Evolutionary conservation across 371 early-diverging fungal species (phyloP).

Genomic region (Apophysomyces variabilis): DNA sequence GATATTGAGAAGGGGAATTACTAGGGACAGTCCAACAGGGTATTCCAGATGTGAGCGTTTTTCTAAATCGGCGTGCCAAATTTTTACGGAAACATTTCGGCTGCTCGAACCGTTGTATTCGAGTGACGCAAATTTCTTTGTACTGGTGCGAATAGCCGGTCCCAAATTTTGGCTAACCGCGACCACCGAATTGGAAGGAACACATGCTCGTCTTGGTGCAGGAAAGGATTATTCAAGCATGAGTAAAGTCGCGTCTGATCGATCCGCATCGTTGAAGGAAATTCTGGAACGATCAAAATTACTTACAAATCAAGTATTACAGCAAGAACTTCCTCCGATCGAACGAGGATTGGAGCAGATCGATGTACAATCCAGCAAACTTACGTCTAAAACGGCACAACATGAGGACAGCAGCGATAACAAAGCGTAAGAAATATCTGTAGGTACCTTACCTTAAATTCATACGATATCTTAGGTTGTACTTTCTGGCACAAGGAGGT

Average conservation of each 20-base stretch:
- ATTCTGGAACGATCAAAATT: conserved; percentile 45
- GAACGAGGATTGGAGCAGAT: conserved; percentile 50
- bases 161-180: too few species aligned
- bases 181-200: too few species aligned
- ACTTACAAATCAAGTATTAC: conserved; percentile 32
- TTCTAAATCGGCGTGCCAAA: too few species aligned
- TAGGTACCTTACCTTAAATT: background rate
- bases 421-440: conserved; percentile 35
- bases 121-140: too few species aligned
- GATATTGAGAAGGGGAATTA: too few species aligned
- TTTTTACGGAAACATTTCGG: too few species aligned
- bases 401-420: conserved; percentile 31
- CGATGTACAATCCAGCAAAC: conserved; percentile 37
- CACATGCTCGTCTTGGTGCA: too few species aligned
- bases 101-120: too few species aligned
- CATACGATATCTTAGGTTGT: conserved; percentile 31
- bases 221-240: background rate
- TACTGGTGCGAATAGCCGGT: too few species aligned
- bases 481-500: conserved; percentile 50
- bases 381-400: conserved; percentile 23
- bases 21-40: too few species aligned
- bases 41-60: too few species aligned
- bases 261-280: conserved; percentile 34
- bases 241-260: conserved; percentile 2
- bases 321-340: conserved; percentile 39